These are phyloP conservation scores for Rhizoclosmatium globosum DNA, from an alignment of 192 early-diverging fungal species.

Conservation along the genomic window DNA sequence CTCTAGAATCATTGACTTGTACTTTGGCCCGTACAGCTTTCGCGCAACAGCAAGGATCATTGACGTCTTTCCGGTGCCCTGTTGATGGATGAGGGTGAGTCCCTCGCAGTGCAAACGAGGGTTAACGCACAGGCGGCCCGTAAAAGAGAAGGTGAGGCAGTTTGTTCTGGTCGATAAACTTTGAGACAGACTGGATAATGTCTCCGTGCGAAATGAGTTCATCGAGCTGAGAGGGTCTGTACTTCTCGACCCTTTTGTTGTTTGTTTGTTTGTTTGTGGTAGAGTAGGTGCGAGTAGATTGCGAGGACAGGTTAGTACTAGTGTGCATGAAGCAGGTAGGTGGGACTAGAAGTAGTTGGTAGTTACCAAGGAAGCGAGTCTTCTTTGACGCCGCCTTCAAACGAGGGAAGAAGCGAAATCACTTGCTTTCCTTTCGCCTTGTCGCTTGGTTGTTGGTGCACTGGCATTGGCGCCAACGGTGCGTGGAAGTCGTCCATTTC, in stretches of 20 bases:
- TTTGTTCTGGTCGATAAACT: conserved; percentile 90
- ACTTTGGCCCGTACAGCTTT: conserved; percentile 83
- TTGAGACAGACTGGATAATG: conserved; percentile 89
- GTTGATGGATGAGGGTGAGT: neutral
- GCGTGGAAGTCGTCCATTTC: conserved; percentile 1
- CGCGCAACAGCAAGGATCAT: conserved; percentile 94
- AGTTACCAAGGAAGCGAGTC: conserved; percentile 47
- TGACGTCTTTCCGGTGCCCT: conserved; percentile 72
- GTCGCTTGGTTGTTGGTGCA: neutral
- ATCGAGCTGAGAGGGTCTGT: conserved; percentile 85
- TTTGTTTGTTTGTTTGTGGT: too few relatives aligned
- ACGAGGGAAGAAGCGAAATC: conserved; percentile 28
- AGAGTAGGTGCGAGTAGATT: too few relatives aligned
- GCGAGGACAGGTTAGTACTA: too few relatives aligned
- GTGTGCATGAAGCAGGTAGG: neutral
- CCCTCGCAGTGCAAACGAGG: neutral
- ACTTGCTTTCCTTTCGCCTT: conserved; percentile 37
- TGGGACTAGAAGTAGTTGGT: neutral
- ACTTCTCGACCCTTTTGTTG: conserved; percentile 91
- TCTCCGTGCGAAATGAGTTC: conserved; percentile 94
- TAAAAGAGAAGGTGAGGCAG: conserved; percentile 97
- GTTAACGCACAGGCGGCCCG: conserved; percentile 83
- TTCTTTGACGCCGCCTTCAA: conserved; percentile 19
- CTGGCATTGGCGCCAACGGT: conserved; percentile 11
- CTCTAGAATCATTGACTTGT: conserved; percentile 93